Conservation (phyloP, 306 rosid species). For the Sechiopsis laciniata region DNA sequence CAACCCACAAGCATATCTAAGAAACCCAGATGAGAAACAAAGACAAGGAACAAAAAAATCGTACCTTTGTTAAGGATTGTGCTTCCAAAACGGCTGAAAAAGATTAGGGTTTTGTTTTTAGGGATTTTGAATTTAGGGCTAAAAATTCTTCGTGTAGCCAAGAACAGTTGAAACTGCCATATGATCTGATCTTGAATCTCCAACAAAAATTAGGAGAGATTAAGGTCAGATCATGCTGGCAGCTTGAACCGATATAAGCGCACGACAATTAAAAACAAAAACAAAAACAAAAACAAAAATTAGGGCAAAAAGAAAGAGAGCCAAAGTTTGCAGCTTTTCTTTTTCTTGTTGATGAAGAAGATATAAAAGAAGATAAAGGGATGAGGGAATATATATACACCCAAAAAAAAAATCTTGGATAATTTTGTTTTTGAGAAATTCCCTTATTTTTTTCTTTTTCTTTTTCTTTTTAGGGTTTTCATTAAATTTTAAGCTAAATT, state of each 20-base stretch:
- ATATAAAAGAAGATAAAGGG: neutral
- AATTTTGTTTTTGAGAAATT: neutral
- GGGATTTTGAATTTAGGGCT: neutral
- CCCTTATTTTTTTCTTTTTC: neutral
- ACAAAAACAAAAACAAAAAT: neutral
- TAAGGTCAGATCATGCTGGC: conserved; percentile 23
- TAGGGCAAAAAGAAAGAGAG: conserved; percentile 11
- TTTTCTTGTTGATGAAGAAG: neutral
- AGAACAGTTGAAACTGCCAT: conserved; percentile 20
- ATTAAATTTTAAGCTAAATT: neutral
- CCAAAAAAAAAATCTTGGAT: neutral
- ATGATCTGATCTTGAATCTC: conserved; percentile 18
- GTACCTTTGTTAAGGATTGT: conserved; percentile 14
- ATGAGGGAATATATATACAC: conserved; percentile 11
- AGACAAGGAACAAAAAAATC: neutral
- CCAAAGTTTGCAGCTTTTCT: conserved; percentile 15
- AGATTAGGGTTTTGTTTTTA: neutral
- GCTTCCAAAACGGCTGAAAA: too few species aligned
- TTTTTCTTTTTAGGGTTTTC: neutral
- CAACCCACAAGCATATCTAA: conserved; percentile 12
- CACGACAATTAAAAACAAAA: neutral
- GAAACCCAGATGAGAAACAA: conserved; percentile 18
- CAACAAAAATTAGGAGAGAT: neutral
- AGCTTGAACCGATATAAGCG: conserved; percentile 21
- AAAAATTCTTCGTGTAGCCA: conserved; percentile 14